Conservation (phyloP, 331 rosid species). For the Acacia concinna region DNA sequence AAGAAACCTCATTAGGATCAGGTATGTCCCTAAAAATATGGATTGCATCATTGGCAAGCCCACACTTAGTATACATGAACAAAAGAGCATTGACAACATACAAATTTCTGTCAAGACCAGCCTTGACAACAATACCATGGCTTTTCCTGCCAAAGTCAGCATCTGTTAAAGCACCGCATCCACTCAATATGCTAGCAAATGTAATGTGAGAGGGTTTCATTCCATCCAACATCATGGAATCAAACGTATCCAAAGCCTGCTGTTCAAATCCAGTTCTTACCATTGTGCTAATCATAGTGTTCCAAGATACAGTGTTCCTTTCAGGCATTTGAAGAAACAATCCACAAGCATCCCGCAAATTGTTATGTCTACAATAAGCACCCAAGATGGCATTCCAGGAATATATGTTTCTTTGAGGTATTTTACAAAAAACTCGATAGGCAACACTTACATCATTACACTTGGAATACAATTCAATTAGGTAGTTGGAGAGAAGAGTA, state of each 20-base stretch:
- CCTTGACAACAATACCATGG: slow-evolving; percentile 61
- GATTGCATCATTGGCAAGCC: slow-evolving; percentile 52
- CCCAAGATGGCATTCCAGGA: slow-evolving; percentile 76
- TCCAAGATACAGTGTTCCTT: slow-evolving; percentile 63
- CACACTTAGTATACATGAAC: slow-evolving; percentile 67
- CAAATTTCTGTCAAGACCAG: slow-evolving; percentile 57
- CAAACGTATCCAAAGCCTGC: slow-evolving; percentile 54
- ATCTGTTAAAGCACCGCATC: slow-evolving; percentile 49
- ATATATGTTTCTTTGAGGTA: slow-evolving; percentile 51
- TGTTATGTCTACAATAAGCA: slow-evolving; percentile 37
- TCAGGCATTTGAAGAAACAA: slow-evolving; percentile 66
- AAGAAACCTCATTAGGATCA: slow-evolving; percentile 78
- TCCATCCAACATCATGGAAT: slow-evolving; percentile 50
- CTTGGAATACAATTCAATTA: slow-evolving; percentile 60
- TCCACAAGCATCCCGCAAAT: slow-evolving; percentile 29
- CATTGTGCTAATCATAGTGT: slow-evolving; percentile 57
- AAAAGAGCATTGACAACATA: slow-evolving; percentile 64
- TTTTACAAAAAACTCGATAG: slow-evolving; percentile 43
- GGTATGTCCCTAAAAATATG: slow-evolving; percentile 51
- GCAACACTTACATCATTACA: slow-evolving; percentile 48
- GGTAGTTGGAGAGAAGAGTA: slow-evolving; percentile 59
- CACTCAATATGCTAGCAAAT: slow-evolving; percentile 65
- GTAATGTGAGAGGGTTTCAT: slow-evolving; percentile 63
- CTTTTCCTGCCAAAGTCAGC: slow-evolving; percentile 51
- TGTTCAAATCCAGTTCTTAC: slow-evolving; percentile 48